Conservation (phyloP, 768 basidiomycete species). For the Leucogyrophana mollusca region DNA sequence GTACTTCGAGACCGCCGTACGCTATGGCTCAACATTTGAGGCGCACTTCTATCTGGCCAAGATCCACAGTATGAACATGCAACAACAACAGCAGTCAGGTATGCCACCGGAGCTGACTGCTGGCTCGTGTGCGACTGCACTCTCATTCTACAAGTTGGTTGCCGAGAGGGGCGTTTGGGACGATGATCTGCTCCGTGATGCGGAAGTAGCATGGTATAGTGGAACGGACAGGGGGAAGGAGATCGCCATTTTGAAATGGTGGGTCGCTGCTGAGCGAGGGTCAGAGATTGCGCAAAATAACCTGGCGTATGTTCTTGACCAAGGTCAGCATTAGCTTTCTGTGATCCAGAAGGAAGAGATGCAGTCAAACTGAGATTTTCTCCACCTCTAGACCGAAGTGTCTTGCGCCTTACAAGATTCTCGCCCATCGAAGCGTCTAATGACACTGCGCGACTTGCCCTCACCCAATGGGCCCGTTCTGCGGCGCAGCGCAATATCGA, state of each 20-base stretch:
- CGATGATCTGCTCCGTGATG: constrained; percentile 78
- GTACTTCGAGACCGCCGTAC: constrained; percentile 82
- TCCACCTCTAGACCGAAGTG: constrained; percentile 56
- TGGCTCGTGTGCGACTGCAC: constrained; percentile 85
- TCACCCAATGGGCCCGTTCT: constrained; percentile 94
- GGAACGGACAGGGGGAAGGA: constrained; percentile 72
- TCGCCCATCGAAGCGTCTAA: constrained; percentile 74
- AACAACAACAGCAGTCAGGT: constrained; percentile 43
- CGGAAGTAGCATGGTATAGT: constrained; percentile 72
- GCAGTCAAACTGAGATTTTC: constrained; percentile 22
- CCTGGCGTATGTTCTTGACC: constrained; percentile 87
- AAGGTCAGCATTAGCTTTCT: constrained; percentile 73
- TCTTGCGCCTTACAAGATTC: constrained; percentile 65
- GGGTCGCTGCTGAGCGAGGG: constrained; percentile 91
- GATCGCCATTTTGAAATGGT: constrained; percentile 89
- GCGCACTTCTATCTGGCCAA: constrained; percentile 92
- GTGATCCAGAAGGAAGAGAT: too few relatives aligned
- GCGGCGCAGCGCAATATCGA: constrained; percentile 95
- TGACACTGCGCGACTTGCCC: constrained; percentile 76
- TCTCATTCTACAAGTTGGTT: constrained; percentile 91
- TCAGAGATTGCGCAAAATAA: constrained; percentile 95
- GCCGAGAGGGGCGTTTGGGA: constrained; percentile 89
- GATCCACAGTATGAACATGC: constrained; percentile 62
- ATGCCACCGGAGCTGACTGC: constrained; percentile 50
- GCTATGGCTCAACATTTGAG: constrained; percentile 89